Conservation (phyloP, 805 yeast genomes). For the Metschnikowia dekortorum region DNA sequence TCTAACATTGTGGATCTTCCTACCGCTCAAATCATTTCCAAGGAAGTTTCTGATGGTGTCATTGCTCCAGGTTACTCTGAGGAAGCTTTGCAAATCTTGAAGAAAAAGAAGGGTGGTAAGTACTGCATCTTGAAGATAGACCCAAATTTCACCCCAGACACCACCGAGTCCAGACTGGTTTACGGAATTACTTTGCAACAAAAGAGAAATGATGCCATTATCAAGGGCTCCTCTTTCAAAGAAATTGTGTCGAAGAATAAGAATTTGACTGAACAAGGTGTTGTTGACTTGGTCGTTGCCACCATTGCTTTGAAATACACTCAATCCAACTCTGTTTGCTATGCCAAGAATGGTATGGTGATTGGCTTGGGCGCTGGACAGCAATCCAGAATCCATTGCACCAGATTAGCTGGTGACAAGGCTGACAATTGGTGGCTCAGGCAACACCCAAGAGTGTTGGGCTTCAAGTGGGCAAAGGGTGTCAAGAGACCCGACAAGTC, state of each 20-base stretch:
- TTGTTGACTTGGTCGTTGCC: slow-evolving; percentile 92
- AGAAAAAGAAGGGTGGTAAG: slow-evolving; percentile 94
- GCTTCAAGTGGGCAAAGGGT: slow-evolving; percentile 96
- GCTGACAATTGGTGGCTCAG: slow-evolving; percentile 99
- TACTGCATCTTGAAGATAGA: slow-evolving; percentile 95
- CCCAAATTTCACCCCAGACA: slow-evolving; percentile 83
- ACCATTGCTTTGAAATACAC: slow-evolving; percentile 97
- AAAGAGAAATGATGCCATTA: slow-evolving; percentile 96
- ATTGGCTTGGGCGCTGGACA: slow-evolving; percentile 99
- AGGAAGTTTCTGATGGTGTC: slow-evolving; percentile 97
- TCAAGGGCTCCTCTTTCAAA: slow-evolving; percentile 83
- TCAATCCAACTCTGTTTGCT: slow-evolving; percentile 97
- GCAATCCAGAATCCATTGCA: slow-evolving; percentile 98
- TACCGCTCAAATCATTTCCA: slow-evolving; percentile 94
- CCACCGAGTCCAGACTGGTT: slow-evolving; percentile 86
- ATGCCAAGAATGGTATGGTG: slow-evolving; percentile 99
- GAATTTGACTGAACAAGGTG: slow-evolving; percentile 84
- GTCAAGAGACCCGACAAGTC: slow-evolving; percentile 98
- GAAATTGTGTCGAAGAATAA: slow-evolving; percentile 89
- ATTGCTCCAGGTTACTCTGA: slow-evolving; percentile 96
- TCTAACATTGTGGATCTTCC: slow-evolving; percentile 94
- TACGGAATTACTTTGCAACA: slow-evolving; percentile 94
- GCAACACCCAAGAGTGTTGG: slow-evolving; percentile 93
- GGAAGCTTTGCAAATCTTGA: slow-evolving; percentile 84
- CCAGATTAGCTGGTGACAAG: slow-evolving; percentile 98